A percentile compares a stretch with the other conserved stretches of the same genome.
Evolutionary conservation across 192 early-diverging fungal genomes (phyloP).

Genomic region (Backusella tuberculispora): DNA sequence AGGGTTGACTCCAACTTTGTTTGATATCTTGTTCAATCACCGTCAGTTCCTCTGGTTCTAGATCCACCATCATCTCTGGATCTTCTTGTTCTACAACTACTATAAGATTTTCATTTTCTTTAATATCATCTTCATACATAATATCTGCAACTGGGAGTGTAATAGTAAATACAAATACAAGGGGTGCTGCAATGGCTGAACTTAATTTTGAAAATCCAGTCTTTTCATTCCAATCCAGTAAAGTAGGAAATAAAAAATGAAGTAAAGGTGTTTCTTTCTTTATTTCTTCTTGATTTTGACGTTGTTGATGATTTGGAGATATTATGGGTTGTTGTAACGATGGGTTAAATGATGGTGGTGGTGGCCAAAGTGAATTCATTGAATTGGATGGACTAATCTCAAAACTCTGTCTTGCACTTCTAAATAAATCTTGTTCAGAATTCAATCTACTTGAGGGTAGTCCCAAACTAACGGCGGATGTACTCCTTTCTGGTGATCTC

Average conservation of each 20-base stretch:
- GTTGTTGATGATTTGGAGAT: constrained; percentile 25
- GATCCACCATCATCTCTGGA: neutral
- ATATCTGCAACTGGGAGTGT: constrained; percentile 66
- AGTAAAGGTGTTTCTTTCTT: neutral
- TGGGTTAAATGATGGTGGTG: neutral
- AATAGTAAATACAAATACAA: constrained; percentile 54
- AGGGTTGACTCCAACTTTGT: neutral
- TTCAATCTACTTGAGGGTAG: neutral
- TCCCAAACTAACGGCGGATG: neutral
- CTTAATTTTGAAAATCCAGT: constrained; percentile 48
- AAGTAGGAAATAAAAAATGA: constrained; percentile 52
- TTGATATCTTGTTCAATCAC: constrained; percentile 6
- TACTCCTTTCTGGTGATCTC: neutral
- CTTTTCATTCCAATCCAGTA: constrained; percentile 56
- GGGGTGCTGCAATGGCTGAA: constrained; percentile 53
- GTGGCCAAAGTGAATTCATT: neutral
- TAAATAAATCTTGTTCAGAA: neutral
- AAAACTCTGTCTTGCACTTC: constrained; percentile 5
- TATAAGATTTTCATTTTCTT: neutral
- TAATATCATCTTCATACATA: constrained; percentile 33
- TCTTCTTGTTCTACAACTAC: neutral
- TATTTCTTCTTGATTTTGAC: neutral
- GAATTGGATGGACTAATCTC: neutral
- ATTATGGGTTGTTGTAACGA: neutral
- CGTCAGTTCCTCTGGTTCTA: neutral